These are phyloP conservation scores for Xerocomellus intermedius DNA, from an alignment of 768 basidiomycete genomes.

Conservation along the genomic window DNA sequence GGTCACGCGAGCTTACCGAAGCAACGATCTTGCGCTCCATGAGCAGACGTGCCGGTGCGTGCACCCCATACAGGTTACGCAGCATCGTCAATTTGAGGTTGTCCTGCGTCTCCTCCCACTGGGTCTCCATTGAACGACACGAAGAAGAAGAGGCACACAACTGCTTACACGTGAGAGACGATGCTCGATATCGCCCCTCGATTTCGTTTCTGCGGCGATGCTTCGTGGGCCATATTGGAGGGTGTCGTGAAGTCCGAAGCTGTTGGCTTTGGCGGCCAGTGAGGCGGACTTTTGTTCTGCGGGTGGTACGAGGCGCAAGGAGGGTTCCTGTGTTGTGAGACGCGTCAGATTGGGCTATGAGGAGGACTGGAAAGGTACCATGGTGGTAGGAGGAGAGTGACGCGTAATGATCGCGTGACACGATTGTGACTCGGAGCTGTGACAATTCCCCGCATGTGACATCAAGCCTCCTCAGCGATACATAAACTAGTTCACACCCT, in stretches of 20 bases:
- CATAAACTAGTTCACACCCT: slow-evolving; percentile 3
- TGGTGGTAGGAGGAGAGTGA: slow-evolving; percentile 12
- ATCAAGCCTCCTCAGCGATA: background rate
- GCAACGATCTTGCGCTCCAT: slow-evolving; percentile 93
- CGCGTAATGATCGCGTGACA: slow-evolving; percentile 27
- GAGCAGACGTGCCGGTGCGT: slow-evolving; percentile 82
- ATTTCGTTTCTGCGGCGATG: slow-evolving; percentile 71
- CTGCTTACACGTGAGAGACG: slow-evolving; percentile 73
- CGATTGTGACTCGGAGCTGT: slow-evolving; percentile 26
- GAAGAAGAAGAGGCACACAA: background rate
- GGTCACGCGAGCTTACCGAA: slow-evolving; percentile 42
- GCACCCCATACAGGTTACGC: slow-evolving; percentile 81
- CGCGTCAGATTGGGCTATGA: background rate
- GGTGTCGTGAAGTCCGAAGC: slow-evolving; percentile 84
- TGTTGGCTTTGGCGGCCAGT: slow-evolving; percentile 64
- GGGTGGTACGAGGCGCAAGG: slow-evolving; percentile 65
- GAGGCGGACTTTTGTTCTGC: slow-evolving; percentile 57
- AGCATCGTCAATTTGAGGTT: slow-evolving; percentile 81
- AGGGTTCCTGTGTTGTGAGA: slow-evolving; percentile 37
- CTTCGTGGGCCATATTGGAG: slow-evolving; percentile 82
- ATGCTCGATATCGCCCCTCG: slow-evolving; percentile 57
- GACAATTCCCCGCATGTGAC: slow-evolving; percentile 28
- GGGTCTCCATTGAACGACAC: slow-evolving; percentile 3
- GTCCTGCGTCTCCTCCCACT: slow-evolving; percentile 97
- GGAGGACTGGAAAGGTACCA: slow-evolving; percentile 16